Evolutionary conservation across 2,329 filamentous ascomycete species (phyloP).

Genomic region (Neospermospora avenae): DNA sequence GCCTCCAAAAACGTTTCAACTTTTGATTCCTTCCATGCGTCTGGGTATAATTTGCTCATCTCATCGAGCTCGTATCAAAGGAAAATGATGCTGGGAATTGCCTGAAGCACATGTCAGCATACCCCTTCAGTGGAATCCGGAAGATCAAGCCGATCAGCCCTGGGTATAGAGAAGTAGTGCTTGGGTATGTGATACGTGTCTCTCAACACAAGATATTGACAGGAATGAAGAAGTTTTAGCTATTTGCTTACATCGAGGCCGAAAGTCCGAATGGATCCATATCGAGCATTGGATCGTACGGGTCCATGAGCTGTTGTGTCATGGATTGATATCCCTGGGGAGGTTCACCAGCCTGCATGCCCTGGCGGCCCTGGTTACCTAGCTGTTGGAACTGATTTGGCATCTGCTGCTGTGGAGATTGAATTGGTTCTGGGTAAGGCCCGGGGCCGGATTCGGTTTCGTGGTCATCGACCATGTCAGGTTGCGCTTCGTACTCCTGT

Average conservation of each 20-base stretch:
- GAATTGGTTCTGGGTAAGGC: slow-evolving; percentile 59
- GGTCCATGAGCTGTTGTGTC: slow-evolving; percentile 52
- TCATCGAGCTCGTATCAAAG: slow-evolving; percentile 51
- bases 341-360: slow-evolving; percentile 39
- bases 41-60: slow-evolving; percentile 35
- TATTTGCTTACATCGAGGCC: slow-evolving; percentile 57
- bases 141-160: neutral
- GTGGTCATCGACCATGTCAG: slow-evolving; percentile 82
- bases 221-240: too few species aligned
- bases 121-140: neutral
- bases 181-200: neutral
- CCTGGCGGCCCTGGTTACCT: slow-evolving; percentile 40
- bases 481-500: slow-evolving; percentile 92
- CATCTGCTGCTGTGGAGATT: slow-evolving; percentile 36
- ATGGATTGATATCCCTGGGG: slow-evolving; percentile 40
- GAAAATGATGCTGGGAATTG: slow-evolving; percentile 84
- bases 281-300: slow-evolving; percentile 84
- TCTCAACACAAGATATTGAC: neutral
- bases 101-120: slow-evolving; percentile 44
- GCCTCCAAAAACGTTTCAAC: slow-evolving; percentile 9
- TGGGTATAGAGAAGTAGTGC: neutral
- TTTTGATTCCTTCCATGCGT: slow-evolving; percentile 13
- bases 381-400: slow-evolving; percentile 23
- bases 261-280: slow-evolving; percentile 91
- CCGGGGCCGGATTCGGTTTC: slow-evolving; percentile 68